phyloP scores from a whole-genome alignment of 2,329 filamentous ascomycete species.

The Blastomyces emzantsi region DNA sequence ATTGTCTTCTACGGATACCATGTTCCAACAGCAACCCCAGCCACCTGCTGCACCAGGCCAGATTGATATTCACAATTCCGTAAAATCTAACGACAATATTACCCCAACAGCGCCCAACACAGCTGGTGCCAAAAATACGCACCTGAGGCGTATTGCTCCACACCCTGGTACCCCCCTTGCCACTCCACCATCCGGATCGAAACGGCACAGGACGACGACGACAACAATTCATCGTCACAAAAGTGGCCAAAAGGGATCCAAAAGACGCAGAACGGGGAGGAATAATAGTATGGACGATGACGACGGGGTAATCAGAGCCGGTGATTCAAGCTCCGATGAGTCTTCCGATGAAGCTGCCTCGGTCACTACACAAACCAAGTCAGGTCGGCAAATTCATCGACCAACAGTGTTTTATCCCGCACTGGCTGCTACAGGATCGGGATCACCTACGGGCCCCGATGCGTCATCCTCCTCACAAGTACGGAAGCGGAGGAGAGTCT shows the following conservation, averaged over 20 bases:
- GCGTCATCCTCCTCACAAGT: conserved; percentile 16
- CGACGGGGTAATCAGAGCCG: conserved; percentile 28
- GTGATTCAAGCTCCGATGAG: conserved; percentile 32
- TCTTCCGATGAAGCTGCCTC: conserved; percentile 43
- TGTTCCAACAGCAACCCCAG: background rate
- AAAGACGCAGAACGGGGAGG: conserved; percentile 13
- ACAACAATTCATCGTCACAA: conserved; percentile 7
- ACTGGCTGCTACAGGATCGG: conserved; percentile 15
- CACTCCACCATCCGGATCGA: conserved; percentile 2
- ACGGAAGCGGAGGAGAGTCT: conserved; percentile 49
- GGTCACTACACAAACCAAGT: conserved; percentile 61
- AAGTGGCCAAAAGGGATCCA: conserved; percentile 7
- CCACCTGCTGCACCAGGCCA: background rate
- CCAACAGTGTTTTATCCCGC: conserved; percentile 50
- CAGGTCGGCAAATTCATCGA: conserved; percentile 60
- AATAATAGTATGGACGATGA: conserved; percentile 22
- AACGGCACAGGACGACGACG: conserved; percentile 6
- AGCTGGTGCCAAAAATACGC: background rate
- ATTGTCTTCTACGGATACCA: background rate
- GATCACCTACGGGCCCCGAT: conserved; percentile 16
- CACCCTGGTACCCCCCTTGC: background rate
- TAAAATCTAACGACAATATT: background rate
- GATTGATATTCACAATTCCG: background rate
- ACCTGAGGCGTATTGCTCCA: conserved; percentile 1
- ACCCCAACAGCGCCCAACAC: background rate